Base-by-base conservation (phyloP, 495 filamentous ascomycete genomes). In the Penicillium verhagenii region DNA sequence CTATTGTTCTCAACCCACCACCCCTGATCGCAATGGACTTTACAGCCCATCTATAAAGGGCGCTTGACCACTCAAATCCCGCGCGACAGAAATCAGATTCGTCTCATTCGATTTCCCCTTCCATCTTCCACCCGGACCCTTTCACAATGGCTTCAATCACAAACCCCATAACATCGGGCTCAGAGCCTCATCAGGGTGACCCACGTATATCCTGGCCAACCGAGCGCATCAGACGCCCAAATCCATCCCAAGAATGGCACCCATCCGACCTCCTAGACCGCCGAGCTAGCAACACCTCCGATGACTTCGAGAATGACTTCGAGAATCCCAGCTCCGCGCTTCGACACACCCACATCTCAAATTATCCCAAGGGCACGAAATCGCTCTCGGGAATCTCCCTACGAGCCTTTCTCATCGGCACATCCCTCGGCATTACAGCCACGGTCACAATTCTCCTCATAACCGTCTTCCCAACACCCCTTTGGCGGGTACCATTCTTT, bases 401-500 rank as follows among this genome's bases (percentile, higher is more conserved):
- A 13, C 90, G 91, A 42, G 80, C 83, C n/a, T 86, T 86, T 66
- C 46, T 77, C 43, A 70, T 87, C 28, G 85, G 85, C 38, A 63
- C 67, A 28, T 66, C 68, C 5, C 67, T 86, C 24, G 77, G 79
- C 38, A 35, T 79, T 9, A 73, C 80, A 49, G 8, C 71, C 7
- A 52, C 73, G 19, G 28, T 77, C 4, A 78, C 82, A 43, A 59
- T 65, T 63, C 76, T 64, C 57, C 77, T 57, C 45, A 67, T 55
- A 67, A 53, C 60, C 65, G 63, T 25, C 42, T 66, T 24, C 64
- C 51, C 54, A 1, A 72, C 70, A 24, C 76, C 81, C 0, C 79
- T 92, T 56, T 97, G 92, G 92, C 89, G 94, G 55, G 67, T 87
- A 1, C 85, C 91, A 16, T 86, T 91, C 77, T 96, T 98, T 75